Conservation (phyloP, 2,329 filamentous ascomycete species). For the Monosporascus sp. region DNA sequence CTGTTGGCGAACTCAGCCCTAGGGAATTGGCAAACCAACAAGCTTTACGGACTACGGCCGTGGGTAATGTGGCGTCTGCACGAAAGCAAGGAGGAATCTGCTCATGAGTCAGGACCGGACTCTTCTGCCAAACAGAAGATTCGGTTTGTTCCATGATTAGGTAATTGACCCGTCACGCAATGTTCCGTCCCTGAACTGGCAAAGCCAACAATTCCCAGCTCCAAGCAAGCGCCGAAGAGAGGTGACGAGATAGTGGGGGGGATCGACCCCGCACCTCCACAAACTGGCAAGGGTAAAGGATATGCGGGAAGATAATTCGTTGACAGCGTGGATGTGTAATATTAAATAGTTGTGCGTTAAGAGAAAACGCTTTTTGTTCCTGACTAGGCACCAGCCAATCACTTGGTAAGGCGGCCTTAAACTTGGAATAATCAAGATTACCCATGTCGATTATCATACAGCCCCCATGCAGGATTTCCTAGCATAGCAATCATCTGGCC, state of each 20-base stretch:
- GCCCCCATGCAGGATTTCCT: constrained; percentile 7
- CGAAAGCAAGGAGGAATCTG: too few relatives aligned
- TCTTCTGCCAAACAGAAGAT: too few relatives aligned
- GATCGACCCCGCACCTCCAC: too few relatives aligned
- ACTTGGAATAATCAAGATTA: not conserved
- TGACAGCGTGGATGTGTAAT: not conserved
- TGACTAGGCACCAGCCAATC: not conserved
- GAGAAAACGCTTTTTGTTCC: not conserved
- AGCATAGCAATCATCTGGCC: constrained; percentile 11
- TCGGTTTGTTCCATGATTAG: too few relatives aligned
- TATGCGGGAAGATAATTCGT: too few relatives aligned
- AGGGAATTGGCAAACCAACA: too few relatives aligned
- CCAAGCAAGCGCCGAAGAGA: not conserved
- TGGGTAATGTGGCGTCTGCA: too few relatives aligned
- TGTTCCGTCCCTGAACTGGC: not conserved
- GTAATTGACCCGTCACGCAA: too few relatives aligned
- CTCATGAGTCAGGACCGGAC: too few relatives aligned
- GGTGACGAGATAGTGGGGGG: not conserved
- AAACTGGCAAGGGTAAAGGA: too few relatives aligned
- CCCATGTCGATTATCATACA: constrained; percentile 3
- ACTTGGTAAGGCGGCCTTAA: not conserved
- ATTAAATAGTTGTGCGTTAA: not conserved
- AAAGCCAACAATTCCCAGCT: not conserved
- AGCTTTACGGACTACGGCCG: too few relatives aligned
- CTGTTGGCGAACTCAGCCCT: too few relatives aligned